Percentiles rank a stretch among this genome's conserved stretches.
Evolutionary conservation across 495 filamentous ascomycete genomes (phyloP).

Genomic region (Peziza echinospora): DNA sequence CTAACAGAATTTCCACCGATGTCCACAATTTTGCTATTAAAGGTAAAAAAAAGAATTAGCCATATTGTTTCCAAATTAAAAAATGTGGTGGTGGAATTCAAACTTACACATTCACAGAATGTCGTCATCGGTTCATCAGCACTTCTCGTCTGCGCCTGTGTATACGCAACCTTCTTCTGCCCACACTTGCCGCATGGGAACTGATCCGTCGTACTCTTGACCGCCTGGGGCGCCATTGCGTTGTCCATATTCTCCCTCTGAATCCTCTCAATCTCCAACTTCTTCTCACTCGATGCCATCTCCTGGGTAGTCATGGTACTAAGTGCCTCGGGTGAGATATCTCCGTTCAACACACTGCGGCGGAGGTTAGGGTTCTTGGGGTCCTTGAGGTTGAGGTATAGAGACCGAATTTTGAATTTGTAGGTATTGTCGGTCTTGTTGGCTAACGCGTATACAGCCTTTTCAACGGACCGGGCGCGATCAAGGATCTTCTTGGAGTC

Average conservation of each 20-base stretch:
- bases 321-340: conserved; percentile 47
- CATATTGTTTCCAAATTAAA: not conserved
- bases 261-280: conserved; percentile 42
- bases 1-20: conserved; percentile 43
- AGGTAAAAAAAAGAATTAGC: conserved; percentile 36
- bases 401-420: conserved; percentile 63
- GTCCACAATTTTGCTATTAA: conserved; percentile 51
- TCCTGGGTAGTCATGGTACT: conserved; percentile 43
- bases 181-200: conserved; percentile 76
- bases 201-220: conserved; percentile 66
- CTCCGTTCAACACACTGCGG: conserved; percentile 46
- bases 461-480: conserved; percentile 40
- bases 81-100: not conserved
- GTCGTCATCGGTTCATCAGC: conserved; percentile 86
- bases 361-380: conserved; percentile 62
- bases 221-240: conserved; percentile 71
- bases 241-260: conserved; percentile 86
- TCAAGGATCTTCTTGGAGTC: conserved; percentile 25
- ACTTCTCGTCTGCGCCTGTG: conserved; percentile 81
- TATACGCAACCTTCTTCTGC: conserved; percentile 84
- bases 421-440: conserved; percentile 51
- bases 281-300: conserved; percentile 51
- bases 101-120: conserved; percentile 6
- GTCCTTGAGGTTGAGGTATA: conserved; percentile 86
- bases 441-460: conserved; percentile 42